phyloP scores from a whole-genome alignment of 495 filamentous ascomycete species.

The Talaromyces thailandensis region DNA sequence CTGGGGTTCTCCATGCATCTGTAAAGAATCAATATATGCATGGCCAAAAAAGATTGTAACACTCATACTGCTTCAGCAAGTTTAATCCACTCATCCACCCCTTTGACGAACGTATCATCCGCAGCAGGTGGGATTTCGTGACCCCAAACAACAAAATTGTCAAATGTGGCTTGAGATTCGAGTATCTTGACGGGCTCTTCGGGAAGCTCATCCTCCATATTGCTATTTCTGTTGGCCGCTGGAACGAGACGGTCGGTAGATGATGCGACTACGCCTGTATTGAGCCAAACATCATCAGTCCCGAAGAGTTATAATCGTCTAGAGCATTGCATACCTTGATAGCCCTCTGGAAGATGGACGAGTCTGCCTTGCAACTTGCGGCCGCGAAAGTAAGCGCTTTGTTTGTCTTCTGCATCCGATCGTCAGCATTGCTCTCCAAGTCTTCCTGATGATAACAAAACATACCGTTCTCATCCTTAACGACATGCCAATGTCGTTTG shows the following conservation, averaged over 20 bases:
- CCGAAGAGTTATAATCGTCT: not conserved
- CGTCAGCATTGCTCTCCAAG: constrained; percentile 1
- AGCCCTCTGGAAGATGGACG: constrained; percentile 63
- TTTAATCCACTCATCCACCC: constrained; percentile 74
- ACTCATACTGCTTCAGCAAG: constrained; percentile 56
- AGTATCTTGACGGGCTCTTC: constrained; percentile 50
- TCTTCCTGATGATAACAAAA: not conserved
- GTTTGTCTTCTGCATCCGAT: constrained; percentile 28
- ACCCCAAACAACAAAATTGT: constrained; percentile 73
- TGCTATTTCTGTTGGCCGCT: constrained; percentile 17
- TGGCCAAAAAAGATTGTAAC: not conserved
- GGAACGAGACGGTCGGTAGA: constrained; percentile 26
- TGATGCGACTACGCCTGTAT: constrained; percentile 29
- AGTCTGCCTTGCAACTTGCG: constrained; percentile 65
- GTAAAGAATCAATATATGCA: not conserved
- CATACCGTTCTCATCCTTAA: constrained; percentile 32
- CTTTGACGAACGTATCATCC: constrained; percentile 61
- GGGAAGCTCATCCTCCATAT: constrained; percentile 26
- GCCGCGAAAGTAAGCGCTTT: constrained; percentile 70
- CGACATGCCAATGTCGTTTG: constrained; percentile 64
- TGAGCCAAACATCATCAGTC: not conserved
- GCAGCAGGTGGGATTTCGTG: constrained; percentile 64
- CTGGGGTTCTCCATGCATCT: constrained; percentile 25
- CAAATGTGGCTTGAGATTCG: constrained; percentile 60
- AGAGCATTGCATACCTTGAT: constrained; percentile 45